Conservation (phyloP, 345 rosid species). For the Raphanus sativus region DNA sequence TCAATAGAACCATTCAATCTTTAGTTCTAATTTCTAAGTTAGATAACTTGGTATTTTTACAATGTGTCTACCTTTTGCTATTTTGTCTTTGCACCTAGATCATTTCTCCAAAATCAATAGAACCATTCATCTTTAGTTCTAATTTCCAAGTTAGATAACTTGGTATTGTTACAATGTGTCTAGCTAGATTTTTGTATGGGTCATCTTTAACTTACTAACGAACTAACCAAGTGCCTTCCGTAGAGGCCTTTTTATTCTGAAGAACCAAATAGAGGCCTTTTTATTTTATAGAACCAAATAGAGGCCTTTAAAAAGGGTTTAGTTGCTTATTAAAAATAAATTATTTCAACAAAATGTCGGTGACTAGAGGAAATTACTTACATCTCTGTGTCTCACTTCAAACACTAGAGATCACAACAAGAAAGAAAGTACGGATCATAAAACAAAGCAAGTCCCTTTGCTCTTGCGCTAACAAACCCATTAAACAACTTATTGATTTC, state of each 20-base stretch:
- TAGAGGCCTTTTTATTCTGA: too few species aligned
- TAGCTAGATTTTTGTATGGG: not conserved
- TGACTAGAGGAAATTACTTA: conserved; percentile 20
- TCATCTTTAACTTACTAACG: not conserved
- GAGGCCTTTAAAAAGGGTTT: not conserved
- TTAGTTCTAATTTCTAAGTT: not conserved
- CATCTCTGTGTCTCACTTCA: conserved; percentile 9
- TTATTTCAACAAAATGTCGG: conserved; percentile 26
- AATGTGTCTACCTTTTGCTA: not conserved
- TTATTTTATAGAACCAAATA: too few species aligned
- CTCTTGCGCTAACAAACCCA: conserved; percentile 21
- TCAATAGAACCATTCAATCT: not conserved
- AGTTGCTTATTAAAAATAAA: not conserved
- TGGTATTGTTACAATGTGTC: not conserved
- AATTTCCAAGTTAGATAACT: not conserved
- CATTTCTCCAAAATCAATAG: too few species aligned
- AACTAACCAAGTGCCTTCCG: not conserved
- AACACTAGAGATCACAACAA: conserved; percentile 16
- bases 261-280: not conserved
- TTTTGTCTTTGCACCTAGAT: not conserved
- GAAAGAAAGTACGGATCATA: conserved; percentile 4
- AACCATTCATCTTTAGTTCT: not conserved
- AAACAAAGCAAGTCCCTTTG: conserved; percentile 8
- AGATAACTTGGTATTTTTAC: not conserved
- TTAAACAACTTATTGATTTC: conserved; percentile 21